Conservation (phyloP, 2,329 filamentous ascomycete species). For the Hypoxylon sp. region DNA sequence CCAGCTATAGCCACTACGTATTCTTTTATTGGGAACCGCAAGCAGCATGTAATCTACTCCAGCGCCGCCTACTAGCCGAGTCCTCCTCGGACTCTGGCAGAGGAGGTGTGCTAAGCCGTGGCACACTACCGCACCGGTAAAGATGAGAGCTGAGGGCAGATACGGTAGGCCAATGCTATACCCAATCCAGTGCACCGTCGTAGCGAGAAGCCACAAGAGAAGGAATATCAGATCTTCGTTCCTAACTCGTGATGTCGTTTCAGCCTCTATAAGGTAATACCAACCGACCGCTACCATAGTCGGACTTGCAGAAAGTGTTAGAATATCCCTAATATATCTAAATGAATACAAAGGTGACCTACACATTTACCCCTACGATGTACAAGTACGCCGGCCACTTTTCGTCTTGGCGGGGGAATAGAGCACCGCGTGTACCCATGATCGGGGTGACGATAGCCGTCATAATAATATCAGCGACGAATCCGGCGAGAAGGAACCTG, state of each 20-base stretch:
- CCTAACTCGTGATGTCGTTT: conserved; percentile 4
- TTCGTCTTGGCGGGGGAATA: background rate
- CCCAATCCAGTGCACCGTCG: conserved; percentile 4
- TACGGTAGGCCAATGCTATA: conserved; percentile 12
- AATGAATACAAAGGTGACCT: background rate
- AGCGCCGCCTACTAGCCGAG: conserved; percentile 11
- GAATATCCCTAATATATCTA: background rate
- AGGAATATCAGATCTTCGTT: conserved; percentile 17
- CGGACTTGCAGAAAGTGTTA: background rate
- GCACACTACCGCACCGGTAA: conserved; percentile 1
- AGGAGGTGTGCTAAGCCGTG: conserved; percentile 14
- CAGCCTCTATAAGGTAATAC: conserved; percentile 4
- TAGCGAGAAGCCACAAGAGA: conserved; percentile 3
- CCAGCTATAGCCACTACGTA: conserved; percentile 5
- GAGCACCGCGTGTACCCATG: background rate
- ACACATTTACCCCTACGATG: conserved; percentile 1
- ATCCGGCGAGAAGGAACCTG: conserved; percentile 15
- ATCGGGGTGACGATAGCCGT: conserved; percentile 4
- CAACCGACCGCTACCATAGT: conserved; percentile 7
- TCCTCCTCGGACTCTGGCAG: conserved; percentile 20
- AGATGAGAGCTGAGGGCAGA: conserved; percentile 1
- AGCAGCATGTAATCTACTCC: conserved; percentile 18
- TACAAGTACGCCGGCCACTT: conserved; percentile 10
- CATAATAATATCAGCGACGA: conserved; percentile 1
- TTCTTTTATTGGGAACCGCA: conserved; percentile 5